Base-by-base conservation (phyloP, 202 grass and related monocot species). In the Zoysia matrella region DNA sequence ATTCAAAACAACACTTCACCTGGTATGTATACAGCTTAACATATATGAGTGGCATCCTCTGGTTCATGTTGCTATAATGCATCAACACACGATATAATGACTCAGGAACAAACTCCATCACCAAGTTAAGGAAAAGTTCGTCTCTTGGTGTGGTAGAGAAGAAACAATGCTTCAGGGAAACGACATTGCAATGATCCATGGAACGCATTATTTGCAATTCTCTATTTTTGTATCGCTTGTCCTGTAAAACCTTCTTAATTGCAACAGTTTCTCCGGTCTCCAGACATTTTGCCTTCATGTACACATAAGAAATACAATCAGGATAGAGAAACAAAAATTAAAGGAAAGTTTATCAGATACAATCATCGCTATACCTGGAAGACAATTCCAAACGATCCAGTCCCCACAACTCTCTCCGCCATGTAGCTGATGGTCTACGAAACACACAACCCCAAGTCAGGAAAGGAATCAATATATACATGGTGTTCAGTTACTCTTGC, bases 11-110 rank as follows among this genome's bases (percentile, higher is more conserved):
- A 60, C 0, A n/a, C 61, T 15, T 81, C 71, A 90, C 89, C 89
- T 90, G 89, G 77, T 90, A 90, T 2, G 86, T 70, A 13, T 90
- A 90, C 5, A 90, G 73, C 69, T 90, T 22, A 22, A 22, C 22
- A 22, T 22, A 22, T 22, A 22, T 22, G 22, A 22, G 22, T 22
- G 22, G 22, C 22, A 22, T 22, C 22, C 89, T 87, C 73, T 90
- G 89, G 66, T 87, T 90, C 66, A 90, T 87, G 16, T 87, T 90
- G 81, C 89, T 90, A 60, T 90, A 90, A 81, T 90, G 89, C 76
- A 87, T 90, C 81, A 90, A 36, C 14, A 90, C 89, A 11, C 84
- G 89, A 90, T 90, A 87, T 15, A 90, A 56, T 11, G 84, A 87
- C 76, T 90, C 89, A 16, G 89, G 87, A 66, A 89, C 87, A 5